Evolutionary conservation across 495 filamentous ascomycete genomes (phyloP).

Genomic region (Annulohypoxylon moriforme): DNA sequence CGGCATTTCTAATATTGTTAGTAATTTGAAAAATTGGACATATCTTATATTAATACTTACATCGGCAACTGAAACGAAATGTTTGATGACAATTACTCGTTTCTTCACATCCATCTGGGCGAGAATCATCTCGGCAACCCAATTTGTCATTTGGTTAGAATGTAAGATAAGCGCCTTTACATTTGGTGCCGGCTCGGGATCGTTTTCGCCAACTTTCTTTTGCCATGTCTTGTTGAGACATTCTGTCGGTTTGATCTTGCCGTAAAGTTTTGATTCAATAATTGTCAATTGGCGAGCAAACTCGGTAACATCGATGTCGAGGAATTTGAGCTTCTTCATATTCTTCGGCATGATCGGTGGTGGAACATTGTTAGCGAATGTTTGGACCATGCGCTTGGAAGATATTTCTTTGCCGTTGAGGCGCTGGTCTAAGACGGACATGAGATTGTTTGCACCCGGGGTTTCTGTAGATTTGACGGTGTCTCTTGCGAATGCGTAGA

Average conservation of each 20-base stretch:
- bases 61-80: conserved; percentile 96
- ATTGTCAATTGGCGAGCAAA: conserved; percentile 97
- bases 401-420: conserved; percentile 86
- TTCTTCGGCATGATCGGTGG: conserved; percentile 96
- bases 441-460: conserved; percentile 81
- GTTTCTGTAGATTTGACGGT: conserved; percentile 92
- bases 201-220: conserved; percentile 84
- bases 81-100: conserved; percentile 96
- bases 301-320: conserved; percentile 95
- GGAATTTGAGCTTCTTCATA: conserved; percentile 99
- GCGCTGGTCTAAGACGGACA: conserved; percentile 87
- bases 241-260: conserved; percentile 93
- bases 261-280: conserved; percentile 93
- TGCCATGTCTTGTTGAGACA: conserved; percentile 99
- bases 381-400: conserved; percentile 87
- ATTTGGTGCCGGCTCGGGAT: conserved; percentile 90
- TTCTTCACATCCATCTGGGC: conserved; percentile 93
- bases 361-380: conserved; percentile 80
- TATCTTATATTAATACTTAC: conserved; percentile 61
- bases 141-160: conserved; percentile 98
- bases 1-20: conserved; percentile 83
- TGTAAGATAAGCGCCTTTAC: conserved; percentile 96
- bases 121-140: conserved; percentile 99
- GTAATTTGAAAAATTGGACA: conserved; percentile 9
- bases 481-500: conserved; percentile 90